Evolutionary conservation across 1,284 basidiomycete species (phyloP).

Genomic region (Phylloporus gajari): DNA sequence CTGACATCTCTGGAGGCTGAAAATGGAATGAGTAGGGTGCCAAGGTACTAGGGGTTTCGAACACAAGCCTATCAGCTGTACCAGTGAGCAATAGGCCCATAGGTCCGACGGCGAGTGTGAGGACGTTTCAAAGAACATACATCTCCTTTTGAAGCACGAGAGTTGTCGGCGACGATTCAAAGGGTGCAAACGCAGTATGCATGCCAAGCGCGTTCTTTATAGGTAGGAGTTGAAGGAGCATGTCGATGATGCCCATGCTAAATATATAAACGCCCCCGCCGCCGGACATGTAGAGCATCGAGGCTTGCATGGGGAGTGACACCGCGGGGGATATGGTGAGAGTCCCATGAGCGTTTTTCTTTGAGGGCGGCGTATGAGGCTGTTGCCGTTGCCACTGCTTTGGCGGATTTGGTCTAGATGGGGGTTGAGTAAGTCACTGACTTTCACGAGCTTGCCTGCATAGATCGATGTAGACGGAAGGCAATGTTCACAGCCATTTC

Average conservation of each 20-base stretch:
- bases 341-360: constrained; percentile 87
- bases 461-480: no score
- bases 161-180: constrained; percentile 44
- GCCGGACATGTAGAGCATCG: constrained; percentile 98
- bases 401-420: constrained; percentile 54
- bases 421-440: constrained; percentile 52
- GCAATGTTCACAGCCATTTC: no score
- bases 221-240: constrained; percentile 85
- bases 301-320: constrained; percentile 90
- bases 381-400: constrained; percentile 49
- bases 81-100: constrained; percentile 90
- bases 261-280: constrained; percentile 93
- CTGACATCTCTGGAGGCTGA: constrained; percentile 42
- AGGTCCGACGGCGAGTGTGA: constrained; percentile 82
- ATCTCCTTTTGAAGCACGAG: constrained; percentile 73
- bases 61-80: constrained; percentile 91
- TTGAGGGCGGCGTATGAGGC: constrained; percentile 76
- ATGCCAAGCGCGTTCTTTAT: constrained; percentile 83
- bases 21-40: background rate
- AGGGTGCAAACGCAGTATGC: no score
- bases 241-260: constrained; percentile 92
- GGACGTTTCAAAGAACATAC: constrained; percentile 75
- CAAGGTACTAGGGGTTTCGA: constrained; percentile 75
- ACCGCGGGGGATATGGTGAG: constrained; percentile 86
- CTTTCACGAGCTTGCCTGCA: no score